Base-by-base conservation (phyloP, 2,329 filamentous ascomycete species). In the Arthrobotrys musiformis region DNA sequence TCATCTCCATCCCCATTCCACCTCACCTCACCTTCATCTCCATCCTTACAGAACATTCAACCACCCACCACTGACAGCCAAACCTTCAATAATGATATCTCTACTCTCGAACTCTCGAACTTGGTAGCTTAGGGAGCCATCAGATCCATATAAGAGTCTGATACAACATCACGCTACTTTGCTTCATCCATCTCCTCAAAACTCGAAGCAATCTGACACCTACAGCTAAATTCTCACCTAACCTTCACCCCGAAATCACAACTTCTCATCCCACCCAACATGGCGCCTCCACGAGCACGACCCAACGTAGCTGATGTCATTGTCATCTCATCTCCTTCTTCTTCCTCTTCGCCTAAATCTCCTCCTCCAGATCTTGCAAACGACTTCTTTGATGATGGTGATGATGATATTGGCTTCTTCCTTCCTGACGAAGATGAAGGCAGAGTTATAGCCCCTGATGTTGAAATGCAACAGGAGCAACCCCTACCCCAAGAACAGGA, bases 301-400 rank as follows among this genome's bases (percentile, higher is more conserved):
- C 54, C 33, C 13, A 22, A 40, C 17, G n/a, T 40, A 6, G 68
- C 62, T 13, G 37, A 35, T 4, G 35, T 70, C 24, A 54, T 70
- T 6, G 35, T 70, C 33, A 62, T 63, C n/a, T 69, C 64, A 15
- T 70, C 67, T 28, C 63, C 67, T 26, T 58, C 66, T 9, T 33
- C 42, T 17, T 70, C 67, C 24, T 56, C 54, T 15, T 58, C 54
- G n/a, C 64, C 40, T 48, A n/a, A 63, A 44, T 28, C 37, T 6
- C 26, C n/a, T 24, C 40, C 9, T 52, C 48, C 48, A 52, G 61
- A 52, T 2, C 28, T n/a, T 26, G 11, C 9, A 4, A 26, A 40
- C 46, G 62, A 26, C 11, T n/a, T 9, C 30, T 26, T 48, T 22
- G 44, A 17, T 8, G 26, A 35, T n/a, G 22, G n/a, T 2, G 17